Base-by-base conservation (phyloP, 2,329 filamentous ascomycete genomes). In the Xylogone sp. region DNA sequence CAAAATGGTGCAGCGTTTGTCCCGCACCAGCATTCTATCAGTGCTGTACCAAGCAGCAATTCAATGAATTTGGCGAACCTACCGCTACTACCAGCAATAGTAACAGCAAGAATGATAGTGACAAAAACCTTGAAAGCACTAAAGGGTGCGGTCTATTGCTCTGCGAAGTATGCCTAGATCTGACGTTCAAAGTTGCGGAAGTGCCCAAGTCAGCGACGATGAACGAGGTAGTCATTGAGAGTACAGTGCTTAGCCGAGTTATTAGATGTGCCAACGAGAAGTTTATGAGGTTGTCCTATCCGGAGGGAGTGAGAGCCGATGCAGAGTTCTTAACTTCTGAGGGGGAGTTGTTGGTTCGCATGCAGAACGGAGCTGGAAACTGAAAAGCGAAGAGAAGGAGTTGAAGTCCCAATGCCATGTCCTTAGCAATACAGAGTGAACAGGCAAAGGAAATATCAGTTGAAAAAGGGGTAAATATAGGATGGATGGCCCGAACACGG, bases 1-100 rank as follows among this genome's bases (percentile, higher is more conserved):
- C 56, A 1, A 58, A 53, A 29, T 64, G 59, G 58, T 66, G 63
- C 46, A 45, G 48, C 8, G 52, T 66, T 22, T 66, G 63, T 42
- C 53, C 60, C 1, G 48, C 52, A 0, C 49, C 56, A 1, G 63
- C 62, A 1, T 50, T 47, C 7, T 50, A 42, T 16, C 42, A 45
- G 21, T 63, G 57, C 21, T 53, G 45, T 19, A n/a, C 39, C 5
- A 39, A 39, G n/a, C 45, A 49, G 1, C 50, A 54, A 18, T 21
- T 19, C 24, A 46, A 22, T 31, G 42, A 42, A 39, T 18, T 13
- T 18, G 34, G 34, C n/a, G 34, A 39, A 16, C 24, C 10, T 27
- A 10, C 10, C 24, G n/a, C n/a, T n/a, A n/a, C n/a, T n/a, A n/a
- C n/a, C n/a, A n/a, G n/a, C n/a, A n/a, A n/a, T n/a, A 27, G 10